A percentile compares a stretch with the other conserved stretches of the same genome.
phyloP scores from a whole-genome alignment of 176 grass and related monocot genomes.

The Hordeum vulgare region DNA sequence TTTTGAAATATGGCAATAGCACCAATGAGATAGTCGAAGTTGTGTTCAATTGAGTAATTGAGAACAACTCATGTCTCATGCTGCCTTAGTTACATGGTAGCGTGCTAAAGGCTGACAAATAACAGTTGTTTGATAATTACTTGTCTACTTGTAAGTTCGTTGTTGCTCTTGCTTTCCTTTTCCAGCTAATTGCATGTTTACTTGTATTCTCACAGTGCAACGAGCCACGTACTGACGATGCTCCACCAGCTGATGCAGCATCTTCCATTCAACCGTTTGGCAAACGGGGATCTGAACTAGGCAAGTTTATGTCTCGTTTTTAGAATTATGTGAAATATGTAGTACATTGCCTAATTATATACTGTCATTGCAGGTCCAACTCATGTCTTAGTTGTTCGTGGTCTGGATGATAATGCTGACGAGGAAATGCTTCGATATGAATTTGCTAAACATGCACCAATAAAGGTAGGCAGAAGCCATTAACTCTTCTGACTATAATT shows the following conservation, averaged over 20 bases:
- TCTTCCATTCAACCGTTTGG: conserved; percentile 42
- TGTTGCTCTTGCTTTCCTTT: conserved; percentile 11
- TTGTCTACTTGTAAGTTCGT: neutral
- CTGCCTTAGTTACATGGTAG: neutral
- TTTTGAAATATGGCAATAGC: neutral
- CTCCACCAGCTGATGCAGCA: conserved; percentile 65
- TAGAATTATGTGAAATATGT: conserved; percentile 23
- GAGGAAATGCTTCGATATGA: conserved; percentile 99
- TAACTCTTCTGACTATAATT: neutral
- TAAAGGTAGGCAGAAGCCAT: conserved; percentile 57
- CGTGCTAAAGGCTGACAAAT: neutral
- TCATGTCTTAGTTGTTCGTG: conserved; percentile 99
- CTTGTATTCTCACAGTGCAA: conserved; percentile 62
- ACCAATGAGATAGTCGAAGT: neutral
- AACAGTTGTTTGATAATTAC: neutral
- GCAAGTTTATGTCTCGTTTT: conserved; percentile 35
- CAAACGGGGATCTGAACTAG: conserved; percentile 79
- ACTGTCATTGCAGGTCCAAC: conserved; percentile 66
- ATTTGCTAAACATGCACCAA: conserved; percentile 92
- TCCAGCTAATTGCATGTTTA: conserved; percentile 27
- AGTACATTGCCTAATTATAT: conserved; percentile 12
- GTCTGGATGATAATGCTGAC: conserved; percentile 94
- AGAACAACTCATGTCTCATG: neutral
- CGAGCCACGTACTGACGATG: conserved; percentile 86
- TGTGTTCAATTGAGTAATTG: neutral